These are phyloP conservation scores for Hypoxylon sp. DNA, from an alignment of 2,329 filamentous ascomycete genomes.

Conservation along the genomic window DNA sequence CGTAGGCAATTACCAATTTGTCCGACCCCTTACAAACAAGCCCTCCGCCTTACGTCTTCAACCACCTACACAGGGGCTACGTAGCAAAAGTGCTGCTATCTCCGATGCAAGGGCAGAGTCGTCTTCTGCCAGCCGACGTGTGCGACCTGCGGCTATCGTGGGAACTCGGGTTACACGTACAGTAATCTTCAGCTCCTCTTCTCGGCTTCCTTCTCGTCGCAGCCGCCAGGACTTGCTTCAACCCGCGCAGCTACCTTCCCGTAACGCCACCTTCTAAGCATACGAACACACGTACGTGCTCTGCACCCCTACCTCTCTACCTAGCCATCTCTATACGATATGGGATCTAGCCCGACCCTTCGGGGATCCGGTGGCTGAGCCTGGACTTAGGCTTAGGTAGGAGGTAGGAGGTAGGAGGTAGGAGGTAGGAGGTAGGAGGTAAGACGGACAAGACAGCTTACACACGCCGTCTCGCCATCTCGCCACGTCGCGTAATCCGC, in stretches of 20 bases:
- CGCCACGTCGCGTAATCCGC: background rate
- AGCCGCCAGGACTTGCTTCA: slow-evolving; percentile 10
- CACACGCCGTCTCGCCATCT: slow-evolving; percentile 6
- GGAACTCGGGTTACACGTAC: slow-evolving; percentile 18
- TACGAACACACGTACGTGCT: background rate
- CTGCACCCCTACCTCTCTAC: too few species aligned
- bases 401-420: too few species aligned
- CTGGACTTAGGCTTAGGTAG: background rate
- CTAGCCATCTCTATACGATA: too few species aligned
- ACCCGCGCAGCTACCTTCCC: background rate
- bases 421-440: too few species aligned
- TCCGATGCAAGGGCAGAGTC: slow-evolving; percentile 19
- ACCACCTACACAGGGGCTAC: too few species aligned
- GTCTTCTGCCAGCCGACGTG: background rate
- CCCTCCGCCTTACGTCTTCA: background rate
- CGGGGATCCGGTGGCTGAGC: background rate
- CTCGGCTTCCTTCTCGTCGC: slow-evolving; percentile 22
- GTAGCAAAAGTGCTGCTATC: background rate
- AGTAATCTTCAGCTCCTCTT: slow-evolving; percentile 33
- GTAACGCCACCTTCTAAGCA: background rate
- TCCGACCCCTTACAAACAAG: too few species aligned
- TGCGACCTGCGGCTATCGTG: slow-evolving; percentile 32
- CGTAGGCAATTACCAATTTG: too few species aligned
- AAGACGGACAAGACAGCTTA: slow-evolving; percentile 21
- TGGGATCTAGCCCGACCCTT: too few species aligned